Percentiles rank a stretch among this genome's conserved stretches.
These are phyloP conservation scores for Boeremia lycopersici DNA, from an alignment of 2,329 filamentous ascomycete genomes.

Conservation along the genomic window DNA sequence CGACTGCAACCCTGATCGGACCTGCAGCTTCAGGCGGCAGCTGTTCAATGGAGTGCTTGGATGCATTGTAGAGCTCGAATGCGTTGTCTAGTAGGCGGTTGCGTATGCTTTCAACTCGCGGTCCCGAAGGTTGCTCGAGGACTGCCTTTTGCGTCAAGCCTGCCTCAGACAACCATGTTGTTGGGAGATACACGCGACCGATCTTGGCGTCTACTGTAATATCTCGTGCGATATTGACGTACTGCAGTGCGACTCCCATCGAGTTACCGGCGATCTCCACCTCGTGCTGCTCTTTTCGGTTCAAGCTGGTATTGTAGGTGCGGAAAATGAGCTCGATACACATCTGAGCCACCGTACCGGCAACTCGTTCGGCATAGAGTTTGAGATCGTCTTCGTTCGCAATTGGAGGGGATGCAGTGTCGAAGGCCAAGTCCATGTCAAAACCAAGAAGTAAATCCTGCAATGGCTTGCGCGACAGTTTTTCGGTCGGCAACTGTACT, in stretches of 20 bases:
- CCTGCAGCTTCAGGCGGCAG: conserved; percentile 66
- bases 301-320: conserved; percentile 53
- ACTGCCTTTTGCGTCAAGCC: conserved; percentile 62
- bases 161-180: conserved; percentile 65
- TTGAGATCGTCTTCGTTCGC: conserved; percentile 63
- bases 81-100: conserved; percentile 63
- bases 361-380: conserved; percentile 69
- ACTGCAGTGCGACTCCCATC: conserved; percentile 79
- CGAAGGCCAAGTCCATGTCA: conserved; percentile 69
- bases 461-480: conserved; percentile 65
- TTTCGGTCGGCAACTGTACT: conserved; percentile 62
- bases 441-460: conserved; percentile 71
- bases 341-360: conserved; percentile 73
- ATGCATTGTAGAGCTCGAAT: conserved; percentile 64
- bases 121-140: conserved; percentile 56
- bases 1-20: conserved; percentile 71
- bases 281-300: conserved; percentile 42
- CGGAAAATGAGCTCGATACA: conserved; percentile 70
- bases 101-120: conserved; percentile 58
- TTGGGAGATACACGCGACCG: conserved; percentile 71
- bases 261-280: conserved; percentile 63
- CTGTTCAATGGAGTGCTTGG: conserved; percentile 63
- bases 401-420: conserved; percentile 57
- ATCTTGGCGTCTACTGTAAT: conserved; percentile 70
- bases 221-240: conserved; percentile 77